A percentile compares a stretch with the other conserved stretches of the same genome.
These are phyloP conservation scores for Saitozyma podzolica DNA, from an alignment of 768 basidiomycete species.

Conservation along the genomic window DNA sequence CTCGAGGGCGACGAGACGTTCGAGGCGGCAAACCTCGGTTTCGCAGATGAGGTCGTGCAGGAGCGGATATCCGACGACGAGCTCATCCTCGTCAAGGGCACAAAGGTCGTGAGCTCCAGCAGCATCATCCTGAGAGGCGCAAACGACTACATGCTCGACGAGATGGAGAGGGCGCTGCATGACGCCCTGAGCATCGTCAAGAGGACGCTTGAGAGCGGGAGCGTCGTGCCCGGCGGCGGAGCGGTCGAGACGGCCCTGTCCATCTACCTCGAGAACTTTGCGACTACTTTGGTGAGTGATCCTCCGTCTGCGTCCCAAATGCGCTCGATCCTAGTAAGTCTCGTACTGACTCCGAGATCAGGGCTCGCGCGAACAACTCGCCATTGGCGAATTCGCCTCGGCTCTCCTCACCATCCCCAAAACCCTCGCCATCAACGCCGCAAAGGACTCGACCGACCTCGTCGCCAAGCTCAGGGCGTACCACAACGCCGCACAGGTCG, in stretches of 20 bases:
- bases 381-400: conserved; percentile 96
- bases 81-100: conserved; percentile 94
- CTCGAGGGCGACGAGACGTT: conserved; percentile 98
- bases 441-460: conserved; percentile 95
- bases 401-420: conserved; percentile 94
- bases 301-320: neutral
- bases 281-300: conserved; percentile 81
- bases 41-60: conserved; percentile 92
- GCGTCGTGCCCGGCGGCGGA: conserved; percentile 94
- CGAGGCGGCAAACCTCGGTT: conserved; percentile 84
- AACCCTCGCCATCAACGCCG: conserved; percentile 94
- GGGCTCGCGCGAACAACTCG: conserved; percentile 97
- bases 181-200: conserved; percentile 95
- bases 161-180: conserved; percentile 97
- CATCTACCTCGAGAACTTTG: conserved; percentile 98
- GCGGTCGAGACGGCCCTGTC: conserved; percentile 95
- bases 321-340: neutral
- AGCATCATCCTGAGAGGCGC: conserved; percentile 94
- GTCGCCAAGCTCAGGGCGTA: conserved; percentile 95
- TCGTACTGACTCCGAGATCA: conserved; percentile 45
- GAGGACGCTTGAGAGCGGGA: conserved; percentile 91
- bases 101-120: conserved; percentile 88
- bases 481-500: conserved; percentile 94
- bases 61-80: conserved; percentile 99
- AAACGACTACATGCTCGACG: conserved; percentile 98